Percentiles rank a stretch among this genome's conserved stretches.
Conservation (phyloP, 306 rosid genomes). For the Hippophae gyantsensis region DNA sequence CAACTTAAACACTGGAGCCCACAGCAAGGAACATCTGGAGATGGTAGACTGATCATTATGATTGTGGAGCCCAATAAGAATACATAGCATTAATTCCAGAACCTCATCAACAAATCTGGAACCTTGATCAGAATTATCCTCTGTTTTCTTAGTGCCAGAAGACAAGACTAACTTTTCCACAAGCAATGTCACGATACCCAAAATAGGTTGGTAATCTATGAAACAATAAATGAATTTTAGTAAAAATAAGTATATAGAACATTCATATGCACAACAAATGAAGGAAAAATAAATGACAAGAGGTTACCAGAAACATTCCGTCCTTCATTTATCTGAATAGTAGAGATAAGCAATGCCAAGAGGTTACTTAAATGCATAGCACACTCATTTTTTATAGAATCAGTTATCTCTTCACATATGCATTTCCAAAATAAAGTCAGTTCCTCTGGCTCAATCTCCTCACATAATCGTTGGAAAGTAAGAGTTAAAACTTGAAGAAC, state of each 20-base stretch:
- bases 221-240: constrained; percentile 11
- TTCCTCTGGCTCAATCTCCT: constrained; percentile 54
- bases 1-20: constrained; percentile 64
- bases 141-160: constrained; percentile 25
- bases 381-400: constrained; percentile 27
- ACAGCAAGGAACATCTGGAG: constrained; percentile 52
- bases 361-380: constrained; percentile 30
- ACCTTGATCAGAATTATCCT: constrained; percentile 32
- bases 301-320: constrained; percentile 58
- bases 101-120: constrained; percentile 38
- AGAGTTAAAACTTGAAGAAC: constrained; percentile 45
- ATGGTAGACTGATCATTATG: constrained; percentile 30
- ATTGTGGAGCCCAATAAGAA: constrained; percentile 57
- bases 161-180: constrained; percentile 36
- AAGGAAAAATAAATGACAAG: constrained; percentile 17
- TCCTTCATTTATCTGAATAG: constrained; percentile 45
- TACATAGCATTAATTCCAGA: constrained; percentile 53
- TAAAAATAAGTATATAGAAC: background rate
- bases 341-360: constrained; percentile 47
- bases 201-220: constrained; percentile 57
- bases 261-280: background rate
- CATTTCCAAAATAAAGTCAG: constrained; percentile 53
- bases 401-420: constrained; percentile 40
- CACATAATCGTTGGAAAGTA: constrained; percentile 47
- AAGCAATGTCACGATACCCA: constrained; percentile 40